Percentiles rank a stretch among this genome's conserved stretches.
Conservation (phyloP, 2,329 filamentous ascomycete species). For the Apiospora marii region DNA sequence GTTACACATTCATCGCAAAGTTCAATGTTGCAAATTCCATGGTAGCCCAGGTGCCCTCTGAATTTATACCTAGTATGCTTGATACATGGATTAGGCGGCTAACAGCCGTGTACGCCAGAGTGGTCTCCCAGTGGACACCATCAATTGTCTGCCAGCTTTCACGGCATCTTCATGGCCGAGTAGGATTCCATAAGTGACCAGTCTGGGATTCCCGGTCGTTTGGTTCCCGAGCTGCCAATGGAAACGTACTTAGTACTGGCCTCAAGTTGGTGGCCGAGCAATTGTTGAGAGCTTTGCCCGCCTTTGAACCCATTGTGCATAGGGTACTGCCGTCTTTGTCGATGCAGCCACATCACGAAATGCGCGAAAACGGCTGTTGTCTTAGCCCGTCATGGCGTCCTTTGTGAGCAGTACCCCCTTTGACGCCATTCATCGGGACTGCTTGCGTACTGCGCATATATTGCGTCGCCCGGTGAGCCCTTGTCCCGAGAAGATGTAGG, state of each 20-base stretch:
- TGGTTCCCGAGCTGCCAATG: neutral
- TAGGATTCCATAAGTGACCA: neutral
- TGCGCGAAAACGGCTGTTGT: neutral
- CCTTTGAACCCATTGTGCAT: neutral
- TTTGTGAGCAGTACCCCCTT: constrained; percentile 9
- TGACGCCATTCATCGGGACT: neutral
- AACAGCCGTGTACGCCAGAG: neutral
- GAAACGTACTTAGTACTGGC: neutral
- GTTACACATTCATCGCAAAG: neutral
- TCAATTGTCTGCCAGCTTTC: neutral
- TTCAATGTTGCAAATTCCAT: no score
- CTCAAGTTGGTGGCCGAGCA: neutral
- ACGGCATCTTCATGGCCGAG: neutral
- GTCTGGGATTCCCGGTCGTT: neutral
- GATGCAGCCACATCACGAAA: neutral
- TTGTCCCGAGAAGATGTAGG: neutral
- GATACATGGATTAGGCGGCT: neutral
- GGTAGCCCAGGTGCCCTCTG: neutral
- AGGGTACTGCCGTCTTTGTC: neutral
- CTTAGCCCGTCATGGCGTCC: neutral
- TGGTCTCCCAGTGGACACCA: neutral
- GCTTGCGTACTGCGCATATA: neutral
- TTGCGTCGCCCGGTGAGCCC: neutral
- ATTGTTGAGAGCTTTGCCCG: neutral
- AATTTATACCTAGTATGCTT: neutral